phyloP scores from a whole-genome alignment of 495 filamentous ascomycete species.

The Annulohypoxylon nitens region DNA sequence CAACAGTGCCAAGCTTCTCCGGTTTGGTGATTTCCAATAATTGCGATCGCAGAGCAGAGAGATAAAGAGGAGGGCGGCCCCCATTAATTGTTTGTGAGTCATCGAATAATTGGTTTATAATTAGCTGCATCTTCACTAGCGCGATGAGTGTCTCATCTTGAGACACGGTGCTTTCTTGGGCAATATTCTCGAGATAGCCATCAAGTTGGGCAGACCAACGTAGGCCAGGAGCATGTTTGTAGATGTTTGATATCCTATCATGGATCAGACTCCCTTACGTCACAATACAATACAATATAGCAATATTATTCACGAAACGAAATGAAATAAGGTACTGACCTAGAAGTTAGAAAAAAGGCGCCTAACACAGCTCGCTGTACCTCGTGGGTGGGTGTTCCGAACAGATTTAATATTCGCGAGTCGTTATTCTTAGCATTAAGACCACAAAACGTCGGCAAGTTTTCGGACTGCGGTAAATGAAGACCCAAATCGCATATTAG shows the following conservation, averaged over 20 bases:
- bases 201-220: conserved; percentile 68
- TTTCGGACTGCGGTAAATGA: conserved; percentile 56
- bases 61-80: conserved; percentile 56
- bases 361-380: conserved; percentile 67
- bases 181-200: conserved; percentile 61
- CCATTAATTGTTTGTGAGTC: conserved; percentile 50
- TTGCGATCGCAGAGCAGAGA: conserved; percentile 60
- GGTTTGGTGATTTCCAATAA: conserved; percentile 54
- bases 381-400: conserved; percentile 59
- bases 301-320: neutral
- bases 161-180: conserved; percentile 60
- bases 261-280: neutral
- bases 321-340: conserved; percentile 51
- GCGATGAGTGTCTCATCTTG: conserved; percentile 65
- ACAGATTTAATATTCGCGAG: conserved; percentile 10
- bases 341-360: conserved; percentile 65
- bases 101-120: conserved; percentile 52
- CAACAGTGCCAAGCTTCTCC: conserved; percentile 50
- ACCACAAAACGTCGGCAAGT: conserved; percentile 34
- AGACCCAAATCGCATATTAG: conserved; percentile 66
- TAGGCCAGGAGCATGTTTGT: conserved; percentile 62
- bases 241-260: conserved; percentile 58
- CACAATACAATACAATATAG: neutral
- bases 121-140: conserved; percentile 61
- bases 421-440: conserved; percentile 16